These are phyloP conservation scores for Alternaria burnsii DNA, from an alignment of 2,329 filamentous ascomycete species.

Conservation along the genomic window DNA sequence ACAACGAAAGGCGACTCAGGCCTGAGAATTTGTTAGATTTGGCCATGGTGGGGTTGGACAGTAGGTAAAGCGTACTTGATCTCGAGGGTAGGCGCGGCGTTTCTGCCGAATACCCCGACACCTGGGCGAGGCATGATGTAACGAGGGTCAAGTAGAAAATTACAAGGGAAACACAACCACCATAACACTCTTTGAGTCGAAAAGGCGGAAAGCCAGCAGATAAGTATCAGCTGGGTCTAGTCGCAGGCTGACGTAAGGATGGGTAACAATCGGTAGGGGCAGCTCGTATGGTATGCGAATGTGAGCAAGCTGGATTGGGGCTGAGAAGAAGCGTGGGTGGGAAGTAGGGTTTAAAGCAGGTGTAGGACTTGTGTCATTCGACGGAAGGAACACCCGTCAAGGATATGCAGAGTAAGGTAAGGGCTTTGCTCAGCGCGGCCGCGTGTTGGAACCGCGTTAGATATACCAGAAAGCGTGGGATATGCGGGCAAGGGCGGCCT, in stretches of 20 bases:
- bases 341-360: constrained; percentile 1
- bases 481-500: constrained; percentile 35
- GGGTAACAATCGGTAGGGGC: neutral
- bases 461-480: constrained; percentile 22
- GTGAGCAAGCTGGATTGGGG: constrained; percentile 12
- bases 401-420: neutral
- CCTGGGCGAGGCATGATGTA: constrained; percentile 46
- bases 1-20: constrained; percentile 60
- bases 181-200: constrained; percentile 1
- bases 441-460: constrained; percentile 13
- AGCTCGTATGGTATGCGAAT: constrained; percentile 7
- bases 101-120: constrained; percentile 48
- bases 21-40: constrained; percentile 30
- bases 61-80: constrained; percentile 51
- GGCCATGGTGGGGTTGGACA: constrained; percentile 6
- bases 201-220: neutral
- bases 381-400: neutral
- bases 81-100: constrained; percentile 49
- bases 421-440: constrained; percentile 11
- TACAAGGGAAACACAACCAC: constrained; percentile 17
- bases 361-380: constrained; percentile 1
- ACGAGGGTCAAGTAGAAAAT: constrained; percentile 9
- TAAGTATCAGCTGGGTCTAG: constrained; percentile 2
- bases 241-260: constrained; percentile 11
- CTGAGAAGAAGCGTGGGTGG: constrained; percentile 5